Conservation (phyloP, 2,329 filamentous ascomycete genomes). For the Colletotrichum tanaceti region DNA sequence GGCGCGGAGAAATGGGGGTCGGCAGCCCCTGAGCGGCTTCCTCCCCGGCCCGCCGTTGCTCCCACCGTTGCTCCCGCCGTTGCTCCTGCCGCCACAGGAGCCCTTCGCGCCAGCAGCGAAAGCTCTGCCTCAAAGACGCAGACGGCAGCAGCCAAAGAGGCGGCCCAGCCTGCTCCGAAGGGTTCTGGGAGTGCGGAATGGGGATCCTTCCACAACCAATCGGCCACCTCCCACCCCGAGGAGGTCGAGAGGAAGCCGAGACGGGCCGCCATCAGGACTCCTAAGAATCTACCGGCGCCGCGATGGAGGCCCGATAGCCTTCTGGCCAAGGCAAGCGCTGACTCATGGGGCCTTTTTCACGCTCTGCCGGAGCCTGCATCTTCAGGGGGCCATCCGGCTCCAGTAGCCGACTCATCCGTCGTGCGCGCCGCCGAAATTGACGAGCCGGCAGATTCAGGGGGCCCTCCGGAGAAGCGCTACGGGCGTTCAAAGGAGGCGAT, state of each 20-base stretch:
- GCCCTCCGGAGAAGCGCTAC: too few species aligned
- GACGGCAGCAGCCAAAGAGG: neutral
- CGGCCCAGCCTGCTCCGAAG: neutral
- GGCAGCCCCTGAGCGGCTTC: neutral
- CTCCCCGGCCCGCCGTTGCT: neutral
- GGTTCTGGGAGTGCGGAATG: neutral
- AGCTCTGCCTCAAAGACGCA: neutral
- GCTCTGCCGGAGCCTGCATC: too few species aligned
- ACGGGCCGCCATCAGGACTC: neutral
- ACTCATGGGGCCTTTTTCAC: neutral
- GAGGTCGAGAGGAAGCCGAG: neutral
- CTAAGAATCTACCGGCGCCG: neutral
- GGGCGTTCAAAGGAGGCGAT: too few species aligned
- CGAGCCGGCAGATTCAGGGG: too few species aligned
- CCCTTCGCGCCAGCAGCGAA: neutral
- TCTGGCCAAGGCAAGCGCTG: too few species aligned
- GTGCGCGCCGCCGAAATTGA: too few species aligned
- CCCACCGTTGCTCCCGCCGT: neutral
- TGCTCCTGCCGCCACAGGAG: neutral
- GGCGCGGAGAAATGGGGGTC: neutral
- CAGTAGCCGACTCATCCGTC: too few species aligned
- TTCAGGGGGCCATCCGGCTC: neutral
- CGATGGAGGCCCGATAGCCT: neutral
- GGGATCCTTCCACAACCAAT: neutral
- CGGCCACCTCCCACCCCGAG: neutral